Conservation (phyloP, 73 alveolate species). For the Paramecium sexaurelia region DNA sequence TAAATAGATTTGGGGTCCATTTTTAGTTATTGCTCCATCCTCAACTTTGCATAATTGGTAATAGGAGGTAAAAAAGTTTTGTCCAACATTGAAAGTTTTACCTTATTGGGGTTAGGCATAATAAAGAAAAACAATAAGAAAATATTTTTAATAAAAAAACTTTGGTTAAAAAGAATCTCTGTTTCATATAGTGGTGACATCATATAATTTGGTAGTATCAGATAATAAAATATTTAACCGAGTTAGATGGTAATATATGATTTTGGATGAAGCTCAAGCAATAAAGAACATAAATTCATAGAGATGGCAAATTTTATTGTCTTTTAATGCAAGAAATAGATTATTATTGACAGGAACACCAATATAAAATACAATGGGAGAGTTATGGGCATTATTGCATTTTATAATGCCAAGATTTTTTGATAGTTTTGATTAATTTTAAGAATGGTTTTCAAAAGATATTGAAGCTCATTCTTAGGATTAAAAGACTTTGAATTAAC, state of each 20-base stretch:
- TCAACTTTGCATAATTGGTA: constrained; percentile 97
- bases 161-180: constrained; percentile 87
- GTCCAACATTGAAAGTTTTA: constrained; percentile 94
- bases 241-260: constrained; percentile 97
- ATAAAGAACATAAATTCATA: constrained; percentile 91
- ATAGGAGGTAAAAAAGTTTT: constrained; percentile 90
- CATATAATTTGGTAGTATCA: constrained; percentile 90
- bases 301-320: constrained; percentile 93
- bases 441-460: constrained; percentile 99
- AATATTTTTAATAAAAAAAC: constrained; percentile 88
- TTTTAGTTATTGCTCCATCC: constrained; percentile 94
- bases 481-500: constrained; percentile 91
- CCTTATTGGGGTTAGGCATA: constrained; percentile 97
- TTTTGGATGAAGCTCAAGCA: constrained; percentile 98
- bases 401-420: constrained; percentile 98
- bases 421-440: constrained; percentile 96
- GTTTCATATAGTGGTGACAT: constrained; percentile 92
- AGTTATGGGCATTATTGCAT: constrained; percentile 98
- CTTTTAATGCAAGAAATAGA: constrained; percentile 95
- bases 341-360: constrained; percentile 98
- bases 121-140: constrained; percentile 94
- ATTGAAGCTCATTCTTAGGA: constrained; percentile 96
- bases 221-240: constrained; percentile 91
- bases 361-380: constrained; percentile 98
- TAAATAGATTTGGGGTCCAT: constrained; percentile 98